Evolutionary conservation across 148 eudicot species (phyloP), one percentile per base, ranked within the genome.

Genomic region (Camellia sinensis): DNA sequence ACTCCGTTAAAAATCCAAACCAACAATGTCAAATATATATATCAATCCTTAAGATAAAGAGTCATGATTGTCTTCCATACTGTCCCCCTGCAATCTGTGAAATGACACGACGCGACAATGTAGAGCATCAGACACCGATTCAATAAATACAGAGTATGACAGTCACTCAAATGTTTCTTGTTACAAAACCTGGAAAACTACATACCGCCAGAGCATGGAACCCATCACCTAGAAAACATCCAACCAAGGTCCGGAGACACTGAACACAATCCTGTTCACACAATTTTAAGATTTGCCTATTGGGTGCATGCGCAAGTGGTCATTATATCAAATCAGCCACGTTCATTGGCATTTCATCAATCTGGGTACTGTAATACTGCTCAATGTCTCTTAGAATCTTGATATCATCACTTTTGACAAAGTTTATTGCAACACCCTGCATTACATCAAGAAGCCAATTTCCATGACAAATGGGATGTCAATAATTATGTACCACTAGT

Each of bases 341-440:
- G 64, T 94, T 92, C 97, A 94, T 94, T 2, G 98, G 98, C 98
- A 94, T 92, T 80, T 94, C 97, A 67, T 94, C 97, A 6, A 94
- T 94, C 81, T 94, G 98, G 70, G 97, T 92, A 69, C 94, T 94
- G 89, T 94, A 94, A 69, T 94, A 94, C 78, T 94, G 97, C 91
- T 94, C 94, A 18, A 92, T 92, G 80, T 94, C 98, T 81, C 98
- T 88, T 45, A 94, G 80, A 78, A 94, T 91, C 85, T 84, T 91
- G 86, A 94, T 92, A 79, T 91, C 98, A 50, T 92, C 97, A 14
- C 82, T 89, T 82, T 92, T 94, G 19, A 92, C 98, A 71, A 94
- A 94, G 87, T 94, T 94, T 70, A 94, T 92, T 45, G 98, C 98
- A 80, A 92, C 98, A 90, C 97, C 98, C 98, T 94, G 94, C 90